phyloP scores from a whole-genome alignment of 345 rosid genomes.

The Orychophragmus violaceus region DNA sequence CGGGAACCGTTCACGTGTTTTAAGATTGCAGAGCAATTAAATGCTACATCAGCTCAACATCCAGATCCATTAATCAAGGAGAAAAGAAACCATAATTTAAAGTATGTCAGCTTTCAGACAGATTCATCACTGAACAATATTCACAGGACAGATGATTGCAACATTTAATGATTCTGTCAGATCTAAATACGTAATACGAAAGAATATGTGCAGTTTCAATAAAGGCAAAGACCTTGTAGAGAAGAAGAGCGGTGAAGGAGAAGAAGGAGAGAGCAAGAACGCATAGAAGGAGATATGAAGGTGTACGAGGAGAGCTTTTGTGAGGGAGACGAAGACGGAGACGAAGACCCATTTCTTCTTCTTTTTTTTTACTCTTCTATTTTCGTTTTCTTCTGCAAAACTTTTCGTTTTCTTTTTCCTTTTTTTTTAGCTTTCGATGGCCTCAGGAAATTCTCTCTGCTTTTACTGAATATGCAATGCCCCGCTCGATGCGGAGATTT shows the following conservation, averaged over 20 bases:
- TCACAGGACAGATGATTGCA: neutral
- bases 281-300: conserved; percentile 45
- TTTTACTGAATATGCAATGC: neutral
- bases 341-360: conserved; percentile 19
- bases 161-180: neutral
- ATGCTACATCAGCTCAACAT: neutral
- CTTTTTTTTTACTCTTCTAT: neutral
- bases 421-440: neutral
- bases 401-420: neutral
- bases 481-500: conserved; percentile 18
- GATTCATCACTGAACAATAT: neutral
- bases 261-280: conserved; percentile 44
- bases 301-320: conserved; percentile 38
- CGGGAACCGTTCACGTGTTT: neutral
- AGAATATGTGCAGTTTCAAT: neutral
- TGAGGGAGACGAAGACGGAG: conserved; percentile 35
- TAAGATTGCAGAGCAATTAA: neutral
- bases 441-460: conserved; percentile 17
- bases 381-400: neutral
- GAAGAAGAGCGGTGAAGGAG: conserved; percentile 54
- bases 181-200: neutral
- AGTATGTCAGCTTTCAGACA: conserved; percentile 7
- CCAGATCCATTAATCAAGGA: conserved; percentile 2
- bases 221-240: conserved; percentile 51
- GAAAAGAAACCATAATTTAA: neutral